A percentile compares a stretch with the other conserved stretches of the same genome.
Conservation (phyloP, 2,329 filamentous ascomycete species). For the Fusarium sororula region DNA sequence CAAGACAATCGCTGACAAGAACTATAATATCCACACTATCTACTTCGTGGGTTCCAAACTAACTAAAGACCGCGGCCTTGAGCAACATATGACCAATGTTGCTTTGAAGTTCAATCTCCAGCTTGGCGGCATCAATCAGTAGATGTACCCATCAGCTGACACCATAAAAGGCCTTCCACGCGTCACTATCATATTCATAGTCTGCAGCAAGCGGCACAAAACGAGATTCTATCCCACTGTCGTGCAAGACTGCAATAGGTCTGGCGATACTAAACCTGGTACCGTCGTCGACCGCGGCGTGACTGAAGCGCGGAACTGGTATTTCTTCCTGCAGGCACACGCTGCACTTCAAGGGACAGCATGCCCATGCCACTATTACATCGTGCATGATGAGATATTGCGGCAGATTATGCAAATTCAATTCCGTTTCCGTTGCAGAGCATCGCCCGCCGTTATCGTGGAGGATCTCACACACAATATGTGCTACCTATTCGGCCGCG, state of each 20-base stretch:
- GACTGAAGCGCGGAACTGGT: neutral
- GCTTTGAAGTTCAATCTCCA: neutral
- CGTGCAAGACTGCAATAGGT: neutral
- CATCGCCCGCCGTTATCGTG: neutral
- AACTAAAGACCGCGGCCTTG: neutral
- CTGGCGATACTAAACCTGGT: neutral
- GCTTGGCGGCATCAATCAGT: neutral
- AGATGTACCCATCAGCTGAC: neutral
- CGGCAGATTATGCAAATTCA: neutral
- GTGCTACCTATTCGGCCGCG: neutral
- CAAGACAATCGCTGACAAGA: neutral
- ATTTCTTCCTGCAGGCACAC: neutral
- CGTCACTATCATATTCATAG: neutral
- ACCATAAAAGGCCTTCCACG: neutral
- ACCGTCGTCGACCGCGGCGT: neutral
- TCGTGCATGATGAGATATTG: neutral
- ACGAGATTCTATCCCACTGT: neutral
- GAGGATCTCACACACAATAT: neutral
- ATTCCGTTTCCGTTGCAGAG: neutral
- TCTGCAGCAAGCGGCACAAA: neutral
- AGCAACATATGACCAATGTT: neutral
- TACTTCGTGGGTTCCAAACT: neutral
- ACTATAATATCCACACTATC: neutral
- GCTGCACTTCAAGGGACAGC: neutral
- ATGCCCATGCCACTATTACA: neutral